Evolutionary conservation across 768 basidiomycete genomes (phyloP), one percentile per base, ranked within the genome.

Genomic region (Collybia sp.): DNA sequence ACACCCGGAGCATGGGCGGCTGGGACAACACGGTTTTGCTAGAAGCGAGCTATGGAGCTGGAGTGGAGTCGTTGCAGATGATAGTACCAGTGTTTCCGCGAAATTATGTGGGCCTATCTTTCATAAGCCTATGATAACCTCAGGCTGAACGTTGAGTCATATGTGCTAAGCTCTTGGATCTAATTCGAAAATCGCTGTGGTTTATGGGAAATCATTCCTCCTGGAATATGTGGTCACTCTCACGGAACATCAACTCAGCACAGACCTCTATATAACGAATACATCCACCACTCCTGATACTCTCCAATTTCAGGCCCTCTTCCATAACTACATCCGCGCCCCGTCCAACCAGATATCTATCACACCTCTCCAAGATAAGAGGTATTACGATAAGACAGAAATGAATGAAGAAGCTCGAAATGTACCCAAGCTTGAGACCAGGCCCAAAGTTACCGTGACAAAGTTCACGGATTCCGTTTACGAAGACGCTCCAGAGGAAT

Each of bases 11-110:
- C 89, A 93, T 62, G 53, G 62, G 16, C 77, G 76, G 39, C 71
- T 99, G 5, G 46, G 71, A 5, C 93, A 96, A 63, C 96, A 98
- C 62, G 96, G 96, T 0, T 97, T 95, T 60, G 95, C 91, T 5
- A 72, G 96, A 35, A 91, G 72, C 51, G 75, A 79, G 32, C 60
- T 57, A 25, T 98, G 96, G 96, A 65, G 67, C 12, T 83, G 83
- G 58, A 78, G 81, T 49, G 63, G 70, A 37, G 67, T 78, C 11
- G 71, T 88, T 17, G 72, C 75, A 72, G 87, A 92, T 55, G 79
- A 84, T 44, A 78, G 76, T 2, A 73, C 76, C 30, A 78, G 79
- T 10, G 87, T 93, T 1, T 85, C 85, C n/a, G 77, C 91, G 37
- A 76, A 79, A 52, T 69, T 98, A 45, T 73, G 93, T 94, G 62